phyloP scores from a whole-genome alignment of 2,329 filamentous ascomycete genomes.

The Hymenoscyphus repandus region DNA sequence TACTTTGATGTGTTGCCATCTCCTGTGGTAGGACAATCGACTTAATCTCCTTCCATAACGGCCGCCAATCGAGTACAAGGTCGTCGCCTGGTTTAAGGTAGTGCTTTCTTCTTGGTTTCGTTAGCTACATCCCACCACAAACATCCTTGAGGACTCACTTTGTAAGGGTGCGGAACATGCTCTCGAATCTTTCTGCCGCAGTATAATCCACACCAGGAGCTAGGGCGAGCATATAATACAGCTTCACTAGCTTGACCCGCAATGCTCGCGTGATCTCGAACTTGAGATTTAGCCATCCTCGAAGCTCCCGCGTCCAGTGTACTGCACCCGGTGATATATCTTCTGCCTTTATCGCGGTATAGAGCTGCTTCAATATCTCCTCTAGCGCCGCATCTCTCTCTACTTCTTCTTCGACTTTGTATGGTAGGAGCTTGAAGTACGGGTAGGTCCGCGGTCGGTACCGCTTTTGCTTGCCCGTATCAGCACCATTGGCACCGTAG shows the following conservation, averaged over 20 bases:
- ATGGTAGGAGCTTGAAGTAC: constrained; percentile 87
- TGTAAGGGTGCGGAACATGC: constrained; percentile 94
- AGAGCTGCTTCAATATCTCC: constrained; percentile 89
- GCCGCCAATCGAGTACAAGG: constrained; percentile 86
- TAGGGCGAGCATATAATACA: constrained; percentile 91
- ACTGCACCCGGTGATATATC: constrained; percentile 91
- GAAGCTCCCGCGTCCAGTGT: constrained; percentile 95
- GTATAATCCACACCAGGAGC: constrained; percentile 81
- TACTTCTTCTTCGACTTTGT: constrained; percentile 73
- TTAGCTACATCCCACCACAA: constrained; percentile 26
- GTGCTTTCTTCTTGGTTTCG: constrained; percentile 70
- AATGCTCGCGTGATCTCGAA: constrained; percentile 89
- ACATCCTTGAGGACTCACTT: constrained; percentile 56
- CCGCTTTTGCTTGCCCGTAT: constrained; percentile 51
- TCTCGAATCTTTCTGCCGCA: constrained; percentile 84
- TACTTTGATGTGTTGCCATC: constrained; percentile 58
- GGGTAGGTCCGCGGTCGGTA: constrained; percentile 88
- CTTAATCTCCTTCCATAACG: constrained; percentile 89
- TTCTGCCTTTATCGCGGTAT: constrained; percentile 83
- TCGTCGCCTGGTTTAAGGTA: constrained; percentile 89
- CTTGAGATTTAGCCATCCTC: constrained; percentile 93
- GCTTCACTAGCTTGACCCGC: constrained; percentile 74
- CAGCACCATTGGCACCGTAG: constrained; percentile 42
- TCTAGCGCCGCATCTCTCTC: constrained; percentile 74
- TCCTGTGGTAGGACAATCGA: constrained; percentile 83